phyloP scores from a whole-genome alignment of 169 alveolate species.

The Cryptosporidium baileyi region DNA sequence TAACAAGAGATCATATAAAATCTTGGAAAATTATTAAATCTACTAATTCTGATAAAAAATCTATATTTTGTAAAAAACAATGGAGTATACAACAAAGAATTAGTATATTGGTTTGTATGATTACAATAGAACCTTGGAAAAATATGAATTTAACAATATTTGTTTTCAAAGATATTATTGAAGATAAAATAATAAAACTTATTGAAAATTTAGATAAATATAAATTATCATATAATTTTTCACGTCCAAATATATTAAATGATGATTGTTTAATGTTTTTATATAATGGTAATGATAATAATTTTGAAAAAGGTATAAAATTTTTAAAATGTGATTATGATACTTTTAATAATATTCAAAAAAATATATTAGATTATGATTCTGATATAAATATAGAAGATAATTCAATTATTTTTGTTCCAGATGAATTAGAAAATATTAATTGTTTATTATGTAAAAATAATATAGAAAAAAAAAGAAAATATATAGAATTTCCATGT shows the following conservation, averaged over 20 bases:
- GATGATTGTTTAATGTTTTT: slow-evolving; percentile 16
- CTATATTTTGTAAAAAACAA: slow-evolving; percentile 13
- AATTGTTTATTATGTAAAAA: slow-evolving; percentile 15
- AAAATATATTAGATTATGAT: not conserved
- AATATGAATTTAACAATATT: slow-evolving; percentile 24
- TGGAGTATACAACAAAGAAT: slow-evolving; percentile 68
- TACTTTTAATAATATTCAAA: slow-evolving; percentile 9
- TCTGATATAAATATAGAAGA: slow-evolving; percentile 8
- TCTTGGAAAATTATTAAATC: slow-evolving; percentile 31
- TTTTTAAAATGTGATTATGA: slow-evolving; percentile 26
- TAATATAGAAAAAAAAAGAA: not conserved
- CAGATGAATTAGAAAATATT: not conserved
- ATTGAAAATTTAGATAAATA: not conserved
- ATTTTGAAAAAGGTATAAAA: not conserved
- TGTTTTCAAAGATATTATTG: slow-evolving; percentile 12
- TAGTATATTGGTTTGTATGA: slow-evolving; percentile 40
- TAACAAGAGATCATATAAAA: slow-evolving; percentile 21
- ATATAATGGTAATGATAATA: not conserved
- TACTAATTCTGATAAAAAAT: not conserved
- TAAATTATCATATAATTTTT: not conserved
- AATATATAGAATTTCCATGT: slow-evolving; percentile 38
- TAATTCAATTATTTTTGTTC: slow-evolving; percentile 1
- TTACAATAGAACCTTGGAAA: slow-evolving; percentile 52
- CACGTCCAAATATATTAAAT: not conserved
- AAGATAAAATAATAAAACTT: not conserved